Percentiles rank a stretch among this genome's conserved stretches.
Conservation (phyloP, 1,139 yeast genomes). For the Hanseniaspora gamundiae region DNA sequence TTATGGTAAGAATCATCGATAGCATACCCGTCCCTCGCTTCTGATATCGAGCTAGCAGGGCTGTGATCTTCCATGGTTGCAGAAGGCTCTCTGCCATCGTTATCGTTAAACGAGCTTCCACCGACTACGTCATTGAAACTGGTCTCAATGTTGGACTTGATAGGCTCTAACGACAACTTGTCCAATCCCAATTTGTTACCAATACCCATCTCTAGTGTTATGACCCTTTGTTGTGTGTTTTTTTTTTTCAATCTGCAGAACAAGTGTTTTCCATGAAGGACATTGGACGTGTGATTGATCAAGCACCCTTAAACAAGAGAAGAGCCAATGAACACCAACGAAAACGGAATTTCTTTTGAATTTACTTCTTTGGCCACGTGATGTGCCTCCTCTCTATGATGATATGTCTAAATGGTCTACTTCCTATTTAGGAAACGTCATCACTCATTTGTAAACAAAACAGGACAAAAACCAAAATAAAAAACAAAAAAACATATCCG, state of each 20-base stretch:
- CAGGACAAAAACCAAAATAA: constrained; percentile 1
- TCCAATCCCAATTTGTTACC: neutral
- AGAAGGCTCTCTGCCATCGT: neutral
- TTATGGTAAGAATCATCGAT: neutral
- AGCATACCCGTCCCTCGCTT: constrained; percentile 1
- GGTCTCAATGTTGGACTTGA: neutral
- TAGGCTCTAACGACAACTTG: constrained; percentile 1
- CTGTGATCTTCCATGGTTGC: neutral
- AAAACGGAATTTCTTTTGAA: too few relatives aligned
- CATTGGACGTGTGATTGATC: too few relatives aligned
- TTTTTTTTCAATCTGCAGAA: neutral
- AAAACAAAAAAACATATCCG: constrained; percentile 5
- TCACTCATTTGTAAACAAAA: too few relatives aligned
- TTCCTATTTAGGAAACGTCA: neutral
- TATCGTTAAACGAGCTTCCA: neutral
- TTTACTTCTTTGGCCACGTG: too few relatives aligned
- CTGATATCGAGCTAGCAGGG: constrained; percentile 6
- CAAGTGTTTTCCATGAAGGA: too few relatives aligned
- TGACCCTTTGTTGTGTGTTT: neutral
- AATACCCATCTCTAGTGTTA: neutral
- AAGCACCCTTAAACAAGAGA: too few relatives aligned
- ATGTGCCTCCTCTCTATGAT: too few relatives aligned
- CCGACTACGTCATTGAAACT: neutral
- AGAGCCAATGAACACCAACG: too few relatives aligned
- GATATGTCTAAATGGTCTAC: too few relatives aligned